phyloP scores from a whole-genome alignment of 1,284 basidiomycete species.

The Sparassis latifolia region DNA sequence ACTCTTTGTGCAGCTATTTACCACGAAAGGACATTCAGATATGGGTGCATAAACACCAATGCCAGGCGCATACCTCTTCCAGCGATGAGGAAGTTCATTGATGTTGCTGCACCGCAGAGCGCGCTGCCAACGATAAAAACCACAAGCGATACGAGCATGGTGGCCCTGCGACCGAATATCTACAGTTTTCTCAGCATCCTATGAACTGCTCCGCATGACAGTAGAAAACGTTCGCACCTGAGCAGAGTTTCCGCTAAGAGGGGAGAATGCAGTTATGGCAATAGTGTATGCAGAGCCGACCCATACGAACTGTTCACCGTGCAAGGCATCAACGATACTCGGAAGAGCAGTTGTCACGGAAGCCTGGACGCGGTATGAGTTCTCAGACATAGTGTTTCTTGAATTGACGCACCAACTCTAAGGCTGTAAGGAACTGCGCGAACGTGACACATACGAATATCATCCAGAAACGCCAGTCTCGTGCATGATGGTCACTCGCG shows the following conservation, averaged over 20 bases:
- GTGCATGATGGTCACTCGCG: no score
- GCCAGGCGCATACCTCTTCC: conserved; percentile 21
- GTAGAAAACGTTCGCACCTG: not conserved
- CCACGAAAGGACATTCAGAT: no score
- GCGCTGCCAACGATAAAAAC: conserved; percentile 14
- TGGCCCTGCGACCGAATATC: conserved; percentile 11
- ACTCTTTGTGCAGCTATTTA: conserved; percentile 36
- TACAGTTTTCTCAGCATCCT: not conserved
- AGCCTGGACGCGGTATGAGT: not conserved
- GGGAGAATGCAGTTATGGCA: conserved; percentile 21
- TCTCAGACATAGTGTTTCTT: no score
- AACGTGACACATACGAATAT: no score
- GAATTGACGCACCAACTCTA: no score
- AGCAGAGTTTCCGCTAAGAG: conserved; percentile 22
- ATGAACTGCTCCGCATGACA: no score
- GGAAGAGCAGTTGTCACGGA: conserved; percentile 16
- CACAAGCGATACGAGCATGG: conserved; percentile 8
- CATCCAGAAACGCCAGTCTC: no score
- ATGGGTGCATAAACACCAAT: no score
- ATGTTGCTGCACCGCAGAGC: conserved; percentile 35
- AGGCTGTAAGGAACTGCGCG: no score
- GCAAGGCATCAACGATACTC: conserved; percentile 12
- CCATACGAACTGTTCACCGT: conserved; percentile 1
- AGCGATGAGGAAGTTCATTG: conserved; percentile 38
- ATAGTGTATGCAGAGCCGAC: conserved; percentile 6